Conservation (phyloP, 208 protist genomes). For the Strigomonas culicis region DNA sequence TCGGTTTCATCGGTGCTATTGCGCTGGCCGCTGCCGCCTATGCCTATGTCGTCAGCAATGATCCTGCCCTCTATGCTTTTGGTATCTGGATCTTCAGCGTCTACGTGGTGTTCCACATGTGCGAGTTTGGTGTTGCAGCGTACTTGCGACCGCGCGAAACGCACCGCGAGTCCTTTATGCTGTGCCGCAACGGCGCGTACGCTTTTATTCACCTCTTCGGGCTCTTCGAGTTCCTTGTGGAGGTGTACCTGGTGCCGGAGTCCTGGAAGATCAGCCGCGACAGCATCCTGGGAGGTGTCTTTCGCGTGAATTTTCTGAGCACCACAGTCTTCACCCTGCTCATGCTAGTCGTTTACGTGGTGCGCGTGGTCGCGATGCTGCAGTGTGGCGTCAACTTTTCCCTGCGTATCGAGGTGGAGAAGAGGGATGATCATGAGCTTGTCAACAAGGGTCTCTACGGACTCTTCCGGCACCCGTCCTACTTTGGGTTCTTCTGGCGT, state of each 20-base stretch:
- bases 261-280: constrained; percentile 32
- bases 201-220: constrained; percentile 32
- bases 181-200: constrained; percentile 66
- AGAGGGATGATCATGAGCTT: constrained; percentile 70
- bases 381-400: constrained; percentile 86
- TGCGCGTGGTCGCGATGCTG: constrained; percentile 77
- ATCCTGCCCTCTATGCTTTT: constrained; percentile 41
- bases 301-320: constrained; percentile 37
- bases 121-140: constrained; percentile 68
- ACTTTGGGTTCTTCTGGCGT: constrained; percentile 97
- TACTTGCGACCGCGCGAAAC: constrained; percentile 50
- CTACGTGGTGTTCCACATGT: constrained; percentile 71
- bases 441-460: constrained; percentile 90
- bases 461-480: constrained; percentile 91
- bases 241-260: constrained; percentile 52
- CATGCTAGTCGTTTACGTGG: constrained; percentile 47
- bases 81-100: constrained; percentile 60
- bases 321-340: constrained; percentile 33
- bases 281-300: constrained; percentile 3
- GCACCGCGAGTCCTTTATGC: constrained; percentile 78
- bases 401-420: constrained; percentile 62
- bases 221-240: constrained; percentile 68
- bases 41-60: constrained; percentile 22
- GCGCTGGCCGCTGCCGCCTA: constrained; percentile 28
- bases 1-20: constrained; percentile 37